Evolutionary conservation across 1,284 basidiomycete genomes (phyloP).

Genomic region (Boletus sp.): DNA sequence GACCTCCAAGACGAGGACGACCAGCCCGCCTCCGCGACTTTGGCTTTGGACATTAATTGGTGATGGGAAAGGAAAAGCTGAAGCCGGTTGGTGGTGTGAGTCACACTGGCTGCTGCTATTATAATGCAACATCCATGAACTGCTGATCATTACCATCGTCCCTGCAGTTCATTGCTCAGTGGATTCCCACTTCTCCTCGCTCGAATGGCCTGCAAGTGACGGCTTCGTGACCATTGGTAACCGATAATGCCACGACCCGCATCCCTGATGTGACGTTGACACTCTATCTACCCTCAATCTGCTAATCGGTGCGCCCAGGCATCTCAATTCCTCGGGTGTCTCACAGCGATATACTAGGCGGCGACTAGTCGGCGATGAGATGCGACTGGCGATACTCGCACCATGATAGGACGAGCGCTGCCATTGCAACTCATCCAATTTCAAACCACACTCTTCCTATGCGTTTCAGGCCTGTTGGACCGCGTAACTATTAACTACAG

Average conservation of each 20-base stretch:
- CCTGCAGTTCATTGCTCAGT: background rate
- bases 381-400: background rate
- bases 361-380: background rate
- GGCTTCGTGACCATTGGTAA: background rate
- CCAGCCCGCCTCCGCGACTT: slow-evolving; percentile 33
- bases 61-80: background rate
- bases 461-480: background rate
- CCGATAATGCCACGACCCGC: background rate
- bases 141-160: background rate
- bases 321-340: background rate
- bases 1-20: slow-evolving; percentile 51
- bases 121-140: background rate
- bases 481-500: slow-evolving; percentile 4
- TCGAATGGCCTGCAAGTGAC: too few species aligned
- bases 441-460: background rate
- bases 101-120: background rate
- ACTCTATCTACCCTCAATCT: background rate
- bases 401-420: background rate
- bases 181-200: background rate
- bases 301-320: background rate
- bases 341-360: background rate
- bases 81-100: background rate
- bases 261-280: background rate
- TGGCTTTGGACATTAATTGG: slow-evolving; percentile 12
- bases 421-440: too few species aligned